Evolutionary conservation across 371 early-diverging fungal species (phyloP).

Genomic region (Mucor circinelloides): DNA sequence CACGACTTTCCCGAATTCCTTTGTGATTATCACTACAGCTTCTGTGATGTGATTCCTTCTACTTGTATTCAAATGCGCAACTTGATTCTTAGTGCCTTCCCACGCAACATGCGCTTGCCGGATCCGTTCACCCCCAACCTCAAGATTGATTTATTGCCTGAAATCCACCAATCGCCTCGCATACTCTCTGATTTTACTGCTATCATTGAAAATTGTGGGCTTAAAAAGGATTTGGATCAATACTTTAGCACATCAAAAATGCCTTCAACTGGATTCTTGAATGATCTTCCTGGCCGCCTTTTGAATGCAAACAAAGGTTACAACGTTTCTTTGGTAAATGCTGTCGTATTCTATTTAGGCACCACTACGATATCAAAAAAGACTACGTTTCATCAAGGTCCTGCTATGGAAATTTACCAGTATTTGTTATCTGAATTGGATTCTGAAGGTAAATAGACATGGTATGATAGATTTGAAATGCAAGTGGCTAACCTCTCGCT

Average conservation of each 20-base stretch:
- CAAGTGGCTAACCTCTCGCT: conserved; percentile 37
- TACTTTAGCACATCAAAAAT: conserved; percentile 59
- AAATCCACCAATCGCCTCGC: conserved; percentile 80
- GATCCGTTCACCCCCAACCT: conserved; percentile 96
- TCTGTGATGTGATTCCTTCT: conserved; percentile 92
- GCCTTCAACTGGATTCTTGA: conserved; percentile 4
- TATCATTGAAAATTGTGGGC: conserved; percentile 47
- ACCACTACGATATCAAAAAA: conserved; percentile 71
- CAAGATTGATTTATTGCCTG: conserved; percentile 89
- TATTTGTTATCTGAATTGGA: conserved; percentile 77
- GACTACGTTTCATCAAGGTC: conserved; percentile 67
- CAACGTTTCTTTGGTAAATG: conserved; percentile 80
- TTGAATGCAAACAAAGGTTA: conserved; percentile 39
- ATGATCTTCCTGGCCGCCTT: background rate
- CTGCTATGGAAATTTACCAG: conserved; percentile 85
- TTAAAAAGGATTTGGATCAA: conserved; percentile 75
- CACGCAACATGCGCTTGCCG: conserved; percentile 91
- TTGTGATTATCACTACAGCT: conserved; percentile 88
- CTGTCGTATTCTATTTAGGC: conserved; percentile 87
- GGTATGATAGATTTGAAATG: background rate
- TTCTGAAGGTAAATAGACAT: conserved; percentile 70
- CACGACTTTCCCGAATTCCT: conserved; percentile 98
- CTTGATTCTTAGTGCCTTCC: conserved; percentile 92
- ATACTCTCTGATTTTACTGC: conserved; percentile 82
- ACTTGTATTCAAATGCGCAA: conserved; percentile 94